Conservation (phyloP, 495 filamentous ascomycete genomes). For the Aspergillus nidulans region DNA sequence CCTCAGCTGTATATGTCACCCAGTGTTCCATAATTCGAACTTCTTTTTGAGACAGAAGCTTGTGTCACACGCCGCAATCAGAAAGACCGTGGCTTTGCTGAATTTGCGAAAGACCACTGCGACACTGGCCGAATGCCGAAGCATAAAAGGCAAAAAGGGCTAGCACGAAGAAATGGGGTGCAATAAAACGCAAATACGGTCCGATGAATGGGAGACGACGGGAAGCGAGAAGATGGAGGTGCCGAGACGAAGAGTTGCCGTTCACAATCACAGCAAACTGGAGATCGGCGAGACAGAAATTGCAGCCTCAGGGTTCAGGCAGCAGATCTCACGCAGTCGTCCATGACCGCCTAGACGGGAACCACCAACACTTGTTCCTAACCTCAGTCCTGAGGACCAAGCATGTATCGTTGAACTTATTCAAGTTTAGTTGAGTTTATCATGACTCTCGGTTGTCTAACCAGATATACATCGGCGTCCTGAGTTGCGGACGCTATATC, state of each 20-base stretch:
- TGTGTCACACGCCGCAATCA: too few relatives aligned
- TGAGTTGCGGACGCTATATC: slow-evolving; percentile 2
- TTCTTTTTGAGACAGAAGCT: too few relatives aligned
- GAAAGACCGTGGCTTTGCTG: too few relatives aligned
- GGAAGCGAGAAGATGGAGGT: background rate
- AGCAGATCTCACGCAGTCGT: background rate
- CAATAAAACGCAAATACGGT: too few relatives aligned
- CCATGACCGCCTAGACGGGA: background rate
- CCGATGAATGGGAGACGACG: background rate
- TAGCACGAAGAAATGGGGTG: too few relatives aligned
- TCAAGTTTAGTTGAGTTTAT: background rate
- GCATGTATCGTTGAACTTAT: background rate
- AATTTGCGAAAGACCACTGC: too few relatives aligned
- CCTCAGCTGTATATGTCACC: too few relatives aligned
- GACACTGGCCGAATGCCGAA: too few relatives aligned
- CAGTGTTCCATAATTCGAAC: too few relatives aligned
- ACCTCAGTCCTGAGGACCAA: background rate
- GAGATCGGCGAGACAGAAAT: background rate
- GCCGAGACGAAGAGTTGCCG: background rate
- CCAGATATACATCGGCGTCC: background rate
- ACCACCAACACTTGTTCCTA: background rate
- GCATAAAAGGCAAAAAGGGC: too few relatives aligned
- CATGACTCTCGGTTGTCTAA: background rate
- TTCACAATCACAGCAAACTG: too few relatives aligned
- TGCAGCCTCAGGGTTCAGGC: background rate